Base-by-base conservation (phyloP, 108 stramenopile genomes). In the Fistulifera pelliculosa region DNA sequence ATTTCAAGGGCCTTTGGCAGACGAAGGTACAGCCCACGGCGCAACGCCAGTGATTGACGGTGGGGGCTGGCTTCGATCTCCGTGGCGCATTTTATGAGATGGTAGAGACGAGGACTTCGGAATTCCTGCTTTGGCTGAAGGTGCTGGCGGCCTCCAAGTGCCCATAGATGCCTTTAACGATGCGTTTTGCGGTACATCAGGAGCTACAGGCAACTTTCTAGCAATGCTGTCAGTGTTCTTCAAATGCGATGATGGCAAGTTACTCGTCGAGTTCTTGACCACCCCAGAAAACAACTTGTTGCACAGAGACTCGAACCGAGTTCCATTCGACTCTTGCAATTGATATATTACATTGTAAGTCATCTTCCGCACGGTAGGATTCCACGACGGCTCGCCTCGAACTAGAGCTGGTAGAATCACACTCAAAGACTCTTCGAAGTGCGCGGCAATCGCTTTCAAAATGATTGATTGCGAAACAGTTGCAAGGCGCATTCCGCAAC, bases 321-420 rank as follows among this genome's bases (percentile, higher is more conserved):
- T 23, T 3, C 5, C 50, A 27, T 51, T 28, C 7, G 22, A n/a
- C 50, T 51, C 4, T 56, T 71, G 50, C 7, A 74, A 56, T 43
- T 64, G 44, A 28, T 56, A 52, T 51, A 83, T 45, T 28, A 86
- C 84, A 39, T 69, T 54, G 14, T 73, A 77, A 0, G 85, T 86
- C 89, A 90, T 90, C 58, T 86, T 90, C 21, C 76, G 61, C 0
- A 90, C 89, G 17, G 89, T 90, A 39, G 89, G 89, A 67, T 90
- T 90, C 89, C 89, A 90, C 0, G 89, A 77, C 12, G 62, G 58
- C 26, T 66, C 67, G 1, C 47, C 56, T 12, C 81, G 70, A 41
- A 77, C 76, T 10, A 89, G 59, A 16, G 74, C 77, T 5, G 72
- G 70, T n/a, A 90, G 55, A 51, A 85, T 59, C 22, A 69, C 49